phyloP scores from a whole-genome alignment of 1,284 basidiomycete genomes.

The Hortiboletus rubellus region DNA sequence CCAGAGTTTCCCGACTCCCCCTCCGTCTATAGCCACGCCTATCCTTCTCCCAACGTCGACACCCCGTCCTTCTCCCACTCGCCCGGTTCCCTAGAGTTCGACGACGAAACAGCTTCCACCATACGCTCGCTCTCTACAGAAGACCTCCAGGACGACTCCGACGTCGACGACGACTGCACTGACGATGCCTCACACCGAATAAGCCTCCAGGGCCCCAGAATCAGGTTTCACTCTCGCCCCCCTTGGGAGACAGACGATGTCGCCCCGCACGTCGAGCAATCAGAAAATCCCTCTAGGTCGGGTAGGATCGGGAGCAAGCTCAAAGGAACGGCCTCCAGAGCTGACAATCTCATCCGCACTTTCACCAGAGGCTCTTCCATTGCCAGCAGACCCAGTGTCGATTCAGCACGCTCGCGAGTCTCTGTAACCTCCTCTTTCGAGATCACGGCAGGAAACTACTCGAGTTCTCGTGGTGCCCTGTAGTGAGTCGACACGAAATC shows the following conservation, averaged over 20 bases:
- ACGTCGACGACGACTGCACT: conserved; percentile 37
- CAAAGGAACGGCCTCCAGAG: conserved; percentile 34
- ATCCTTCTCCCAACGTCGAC: conserved; percentile 39
- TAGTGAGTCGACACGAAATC: conserved; percentile 48
- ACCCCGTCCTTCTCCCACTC: conserved; percentile 37
- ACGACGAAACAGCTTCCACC: conserved; percentile 55
- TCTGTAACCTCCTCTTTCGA: conserved; percentile 62
- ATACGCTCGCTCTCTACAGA: conserved; percentile 33
- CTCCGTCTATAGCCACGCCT: conserved; percentile 62
- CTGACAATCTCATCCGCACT: conserved; percentile 42
- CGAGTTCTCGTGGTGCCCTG: conserved; percentile 51
- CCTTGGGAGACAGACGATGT: conserved; percentile 72
- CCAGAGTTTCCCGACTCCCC: conserved; percentile 64
- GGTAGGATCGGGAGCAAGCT: conserved; percentile 34
- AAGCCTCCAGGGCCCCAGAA: conserved; percentile 73
- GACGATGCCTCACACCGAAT: conserved; percentile 48
- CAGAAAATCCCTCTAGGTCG: conserved; percentile 35
- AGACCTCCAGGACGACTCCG: conserved; percentile 32
- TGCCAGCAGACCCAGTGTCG: conserved; percentile 57
- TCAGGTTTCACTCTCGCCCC: conserved; percentile 75
- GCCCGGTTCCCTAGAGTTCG: conserved; percentile 53
- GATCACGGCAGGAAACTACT: conserved; percentile 48
- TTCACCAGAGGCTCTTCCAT: conserved; percentile 49
- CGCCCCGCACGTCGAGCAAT: conserved; percentile 46
- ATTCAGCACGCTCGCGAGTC: conserved; percentile 55